Evolutionary conservation across 768 basidiomycete species (phyloP).

Genomic region (Pluteus cervinus): DNA sequence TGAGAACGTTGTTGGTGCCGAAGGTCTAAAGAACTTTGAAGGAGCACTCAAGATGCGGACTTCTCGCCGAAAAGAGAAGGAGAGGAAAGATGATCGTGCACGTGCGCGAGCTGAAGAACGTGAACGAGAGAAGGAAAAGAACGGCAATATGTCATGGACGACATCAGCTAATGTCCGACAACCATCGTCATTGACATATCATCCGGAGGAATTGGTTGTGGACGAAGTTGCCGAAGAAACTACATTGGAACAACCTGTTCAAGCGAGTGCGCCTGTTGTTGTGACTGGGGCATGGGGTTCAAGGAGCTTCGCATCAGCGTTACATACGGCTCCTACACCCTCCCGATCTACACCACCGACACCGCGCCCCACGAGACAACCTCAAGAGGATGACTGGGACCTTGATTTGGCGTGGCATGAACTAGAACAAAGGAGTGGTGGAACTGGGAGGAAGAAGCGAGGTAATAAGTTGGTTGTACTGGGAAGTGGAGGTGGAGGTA

Average conservation of each 20-base stretch:
- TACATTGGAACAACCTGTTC: neutral
- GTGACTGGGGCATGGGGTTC: constrained; percentile 67
- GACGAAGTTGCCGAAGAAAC: neutral
- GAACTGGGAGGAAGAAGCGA: constrained; percentile 53
- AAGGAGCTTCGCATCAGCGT: constrained; percentile 76
- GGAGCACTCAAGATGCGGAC: constrained; percentile 72
- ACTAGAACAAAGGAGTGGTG: constrained; percentile 49
- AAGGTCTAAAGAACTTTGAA: constrained; percentile 80
- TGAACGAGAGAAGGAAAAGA: constrained; percentile 53
- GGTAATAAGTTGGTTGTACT: constrained; percentile 65
- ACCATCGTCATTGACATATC: too few species aligned
- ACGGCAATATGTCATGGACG: neutral
- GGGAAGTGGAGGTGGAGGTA: constrained; percentile 56
- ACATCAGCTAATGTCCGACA: neutral
- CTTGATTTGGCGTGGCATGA: constrained; percentile 79
- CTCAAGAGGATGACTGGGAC: constrained; percentile 65
- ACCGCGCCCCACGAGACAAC: constrained; percentile 21
- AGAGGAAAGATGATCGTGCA: constrained; percentile 82
- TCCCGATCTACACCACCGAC: constrained; percentile 17
- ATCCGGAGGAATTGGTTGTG: neutral
- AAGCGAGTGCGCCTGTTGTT: constrained; percentile 10
- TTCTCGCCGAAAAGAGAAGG: constrained; percentile 73
- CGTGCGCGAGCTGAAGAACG: constrained; percentile 70
- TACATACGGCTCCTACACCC: constrained; percentile 43
- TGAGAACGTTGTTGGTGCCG: constrained; percentile 65